Evolutionary conservation across 768 basidiomycete genomes (phyloP).

Genomic region (Kwoniella botswanensis): DNA sequence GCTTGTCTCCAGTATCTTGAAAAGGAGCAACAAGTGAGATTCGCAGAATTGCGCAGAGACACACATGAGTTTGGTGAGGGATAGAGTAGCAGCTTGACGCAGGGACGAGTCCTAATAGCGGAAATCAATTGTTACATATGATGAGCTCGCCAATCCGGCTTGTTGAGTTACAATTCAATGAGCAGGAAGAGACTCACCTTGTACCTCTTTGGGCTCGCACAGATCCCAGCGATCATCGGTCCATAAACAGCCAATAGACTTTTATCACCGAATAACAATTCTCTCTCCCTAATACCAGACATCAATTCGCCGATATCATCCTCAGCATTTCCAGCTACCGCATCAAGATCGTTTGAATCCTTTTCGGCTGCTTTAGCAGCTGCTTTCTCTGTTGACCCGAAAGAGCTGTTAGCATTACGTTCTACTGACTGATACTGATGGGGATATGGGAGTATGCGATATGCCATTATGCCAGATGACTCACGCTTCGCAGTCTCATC

Average conservation of each 20-base stretch:
- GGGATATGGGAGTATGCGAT: no score
- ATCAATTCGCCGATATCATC: conserved; percentile 97
- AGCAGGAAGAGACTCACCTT: conserved; percentile 65
- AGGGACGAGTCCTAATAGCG: conserved; percentile 75
- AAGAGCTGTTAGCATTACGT: background rate
- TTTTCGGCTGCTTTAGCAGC: conserved; percentile 57
- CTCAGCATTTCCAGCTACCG: conserved; percentile 95
- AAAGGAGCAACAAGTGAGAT: conserved; percentile 80
- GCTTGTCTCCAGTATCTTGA: conserved; percentile 91
- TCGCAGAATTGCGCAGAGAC: conserved; percentile 94
- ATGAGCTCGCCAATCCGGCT: background rate
- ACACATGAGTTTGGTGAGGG: conserved; percentile 95
- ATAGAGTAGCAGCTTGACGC: conserved; percentile 81
- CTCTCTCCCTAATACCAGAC: conserved; percentile 78
- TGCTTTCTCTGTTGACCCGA: conserved; percentile 62
- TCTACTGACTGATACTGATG: no score
- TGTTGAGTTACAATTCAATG: background rate
- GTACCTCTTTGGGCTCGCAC: conserved; percentile 86
- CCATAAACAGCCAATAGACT: conserved; percentile 85
- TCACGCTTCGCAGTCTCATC: conserved; percentile 80
- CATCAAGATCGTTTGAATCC: conserved; percentile 84
- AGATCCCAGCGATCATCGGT: conserved; percentile 86
- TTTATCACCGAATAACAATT: conserved; percentile 80
- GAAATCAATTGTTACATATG: background rate
- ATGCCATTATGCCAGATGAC: conserved; percentile 35